These are phyloP conservation scores for Solanum aculeatissimum DNA, from an alignment of 305 asterid species.

Conservation along the genomic window DNA sequence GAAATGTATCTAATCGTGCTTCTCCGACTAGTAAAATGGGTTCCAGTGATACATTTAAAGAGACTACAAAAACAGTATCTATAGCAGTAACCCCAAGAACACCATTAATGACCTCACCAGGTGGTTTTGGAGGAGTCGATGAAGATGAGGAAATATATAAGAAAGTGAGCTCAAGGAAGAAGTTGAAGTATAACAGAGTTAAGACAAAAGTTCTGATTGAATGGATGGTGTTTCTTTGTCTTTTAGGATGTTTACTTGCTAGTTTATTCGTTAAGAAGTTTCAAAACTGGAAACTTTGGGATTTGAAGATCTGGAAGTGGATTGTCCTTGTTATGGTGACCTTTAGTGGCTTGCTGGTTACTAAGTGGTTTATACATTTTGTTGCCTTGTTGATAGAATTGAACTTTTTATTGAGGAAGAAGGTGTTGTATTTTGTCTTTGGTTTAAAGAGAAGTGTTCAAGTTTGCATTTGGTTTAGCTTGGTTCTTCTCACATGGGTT, in stretches of 20 bases:
- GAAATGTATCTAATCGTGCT: constrained; percentile 18
- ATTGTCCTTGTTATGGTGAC: constrained; percentile 54
- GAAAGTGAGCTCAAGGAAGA: constrained; percentile 46
- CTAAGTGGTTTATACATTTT: constrained; percentile 51
- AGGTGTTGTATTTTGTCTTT: constrained; percentile 60
- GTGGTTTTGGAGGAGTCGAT: constrained; percentile 36
- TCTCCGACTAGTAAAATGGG: constrained; percentile 32
- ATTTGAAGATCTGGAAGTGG: constrained; percentile 62
- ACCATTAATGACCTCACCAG: constrained; percentile 37
- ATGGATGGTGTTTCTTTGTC: constrained; percentile 49
- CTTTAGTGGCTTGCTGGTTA: constrained; percentile 55
- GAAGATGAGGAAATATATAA: constrained; percentile 65
- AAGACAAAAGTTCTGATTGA: constrained; percentile 46
- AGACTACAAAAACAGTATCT: constrained; percentile 8
- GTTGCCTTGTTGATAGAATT: constrained; percentile 60
- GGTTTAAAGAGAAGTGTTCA: constrained; percentile 62
- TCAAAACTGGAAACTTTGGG: constrained; percentile 29
- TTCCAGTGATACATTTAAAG: constrained; percentile 10
- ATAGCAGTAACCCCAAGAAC: constrained; percentile 29
- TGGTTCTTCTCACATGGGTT: constrained; percentile 63
- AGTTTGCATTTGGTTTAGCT: constrained; percentile 45
- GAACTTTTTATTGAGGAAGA: constrained; percentile 53
- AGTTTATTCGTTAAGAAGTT: constrained; percentile 39
- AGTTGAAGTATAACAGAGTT: constrained; percentile 45
- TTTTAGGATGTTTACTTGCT: constrained; percentile 43